Evolutionary conservation across 352 stramenopile genomes (phyloP), one percentile per base, ranked within the genome.

Genomic region (Phytophthora hybrid): DNA sequence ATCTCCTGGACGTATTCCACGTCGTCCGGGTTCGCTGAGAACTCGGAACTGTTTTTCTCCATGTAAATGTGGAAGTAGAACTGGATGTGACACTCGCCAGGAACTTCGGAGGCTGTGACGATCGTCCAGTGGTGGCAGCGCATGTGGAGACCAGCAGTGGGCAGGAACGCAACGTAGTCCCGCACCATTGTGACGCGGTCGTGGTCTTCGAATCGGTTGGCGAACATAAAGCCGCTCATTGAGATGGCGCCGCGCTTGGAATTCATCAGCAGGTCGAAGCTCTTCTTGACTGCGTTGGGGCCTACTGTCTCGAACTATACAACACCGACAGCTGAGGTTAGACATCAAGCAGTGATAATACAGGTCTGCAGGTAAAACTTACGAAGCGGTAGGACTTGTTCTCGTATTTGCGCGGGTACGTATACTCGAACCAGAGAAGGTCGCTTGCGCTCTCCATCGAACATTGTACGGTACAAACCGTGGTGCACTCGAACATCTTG

Each of bases 41-140:
- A 71, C 3, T 41, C 23, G 31, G 10, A 13, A n/a, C 34, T 5
- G 4, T 9, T 29, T 13, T 54, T 46, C 23, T 66, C 55, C 11
- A 34, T 54, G 21, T 55, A 71, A 39, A 71, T 21, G 11, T 72
- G 65, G 13, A 44, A 21, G 18, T 47, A 72, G 32, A 72, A 66
- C 23, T 55, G 39, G 32, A 72, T 19, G 21, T 29, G 26, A 16
- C 47, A 67, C n/a, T 34, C 8, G 9, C 49, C 7, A n/a, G 47
- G 56, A 9, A 4, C 21, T 29, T 54, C 9, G 1, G 47, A 54
- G 54, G 34, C 23, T 47, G 46, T 51, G 21, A 62, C 21, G 34
- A 63, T 63, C 16, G 62, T 58, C 51, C 69, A 66, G 56, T 76
- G 62, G 49, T 76, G 32, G 39, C 56, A 72, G 31, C 69, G 47